phyloP scores from a whole-genome alignment of 352 stramenopile species.

The Phytophthora hybrid region DNA sequence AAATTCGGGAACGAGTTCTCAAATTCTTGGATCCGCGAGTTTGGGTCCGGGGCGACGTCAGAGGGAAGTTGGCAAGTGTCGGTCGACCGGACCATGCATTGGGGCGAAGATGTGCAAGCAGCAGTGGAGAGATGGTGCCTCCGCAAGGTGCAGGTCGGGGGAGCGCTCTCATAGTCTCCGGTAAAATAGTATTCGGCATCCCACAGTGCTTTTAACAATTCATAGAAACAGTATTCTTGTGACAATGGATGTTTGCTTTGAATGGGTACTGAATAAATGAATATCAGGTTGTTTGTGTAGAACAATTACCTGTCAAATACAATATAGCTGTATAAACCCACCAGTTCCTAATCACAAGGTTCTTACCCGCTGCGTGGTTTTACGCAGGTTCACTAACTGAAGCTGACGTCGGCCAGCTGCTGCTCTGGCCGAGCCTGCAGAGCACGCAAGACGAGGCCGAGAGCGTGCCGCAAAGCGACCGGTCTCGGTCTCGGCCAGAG shows the following conservation, averaged over 20 bases:
- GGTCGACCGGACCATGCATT: background rate
- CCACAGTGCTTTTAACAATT: slow-evolving; percentile 16
- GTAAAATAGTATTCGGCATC: slow-evolving; percentile 12
- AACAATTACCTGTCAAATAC: background rate
- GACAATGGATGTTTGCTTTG: too few species aligned
- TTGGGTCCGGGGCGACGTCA: slow-evolving; percentile 18
- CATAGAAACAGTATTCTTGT: background rate
- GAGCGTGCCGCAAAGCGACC: slow-evolving; percentile 23
- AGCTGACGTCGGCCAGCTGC: slow-evolving; percentile 18
- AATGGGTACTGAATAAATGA: too few species aligned
- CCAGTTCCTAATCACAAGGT: background rate
- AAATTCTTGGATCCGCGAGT: slow-evolving; percentile 11
- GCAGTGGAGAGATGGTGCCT: background rate
- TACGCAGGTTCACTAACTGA: slow-evolving; percentile 7
- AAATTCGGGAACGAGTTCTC: slow-evolving; percentile 5
- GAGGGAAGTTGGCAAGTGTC: slow-evolving; percentile 30
- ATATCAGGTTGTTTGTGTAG: too few species aligned
- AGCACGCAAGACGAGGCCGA: slow-evolving; percentile 28
- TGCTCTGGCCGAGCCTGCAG: slow-evolving; percentile 14
- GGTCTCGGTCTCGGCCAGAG: background rate
- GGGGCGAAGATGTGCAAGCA: slow-evolving; percentile 19
- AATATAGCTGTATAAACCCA: background rate
- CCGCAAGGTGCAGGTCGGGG: slow-evolving; percentile 12
- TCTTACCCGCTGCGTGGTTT: slow-evolving; percentile 1
- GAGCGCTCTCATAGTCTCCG: background rate